phyloP scores from a whole-genome alignment of 805 yeast species.

The Maudiozyma saulgeensis region DNA sequence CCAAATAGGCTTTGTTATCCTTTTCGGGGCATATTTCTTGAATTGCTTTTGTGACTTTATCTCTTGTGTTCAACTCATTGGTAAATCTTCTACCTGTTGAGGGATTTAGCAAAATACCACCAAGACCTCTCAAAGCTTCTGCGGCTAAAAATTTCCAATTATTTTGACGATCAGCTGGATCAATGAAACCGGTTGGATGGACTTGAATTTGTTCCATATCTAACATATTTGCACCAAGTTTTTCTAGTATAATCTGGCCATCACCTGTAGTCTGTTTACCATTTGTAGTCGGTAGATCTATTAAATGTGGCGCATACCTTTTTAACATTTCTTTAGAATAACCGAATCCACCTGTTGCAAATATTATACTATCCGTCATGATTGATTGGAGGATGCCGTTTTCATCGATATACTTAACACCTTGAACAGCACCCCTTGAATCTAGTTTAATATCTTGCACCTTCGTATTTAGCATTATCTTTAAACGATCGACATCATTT shows the following conservation, averaged over 20 bases:
- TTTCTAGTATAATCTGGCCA: constrained; percentile 40
- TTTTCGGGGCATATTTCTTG: constrained; percentile 23
- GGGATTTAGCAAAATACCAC: constrained; percentile 44
- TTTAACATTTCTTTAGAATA: constrained; percentile 31
- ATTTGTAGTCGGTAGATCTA: constrained; percentile 45
- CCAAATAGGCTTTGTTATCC: constrained; percentile 28
- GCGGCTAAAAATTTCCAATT: constrained; percentile 53
- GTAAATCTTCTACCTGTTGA: constrained; percentile 40
- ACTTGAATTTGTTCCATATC: constrained; percentile 56
- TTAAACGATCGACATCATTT: constrained; percentile 22
- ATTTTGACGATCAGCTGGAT: constrained; percentile 31
- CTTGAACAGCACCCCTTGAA: constrained; percentile 28
- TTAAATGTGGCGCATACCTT: constrained; percentile 39
- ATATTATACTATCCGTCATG: constrained; percentile 31
- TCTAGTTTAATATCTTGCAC: constrained; percentile 28
- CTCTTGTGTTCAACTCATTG: constrained; percentile 47
- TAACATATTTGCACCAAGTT: constrained; percentile 40
- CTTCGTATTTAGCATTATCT: constrained; percentile 33
- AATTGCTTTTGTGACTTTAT: constrained; percentile 39
- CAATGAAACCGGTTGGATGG: constrained; percentile 55
- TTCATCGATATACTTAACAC: constrained; percentile 34
- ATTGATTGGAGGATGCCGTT: constrained; percentile 22
- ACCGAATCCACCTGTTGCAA: constrained; percentile 57
- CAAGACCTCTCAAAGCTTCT: constrained; percentile 50
- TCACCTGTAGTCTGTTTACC: constrained; percentile 53